Base-by-base conservation (phyloP, 306 rosid genomes). In the Cicer pinnatifidum region DNA sequence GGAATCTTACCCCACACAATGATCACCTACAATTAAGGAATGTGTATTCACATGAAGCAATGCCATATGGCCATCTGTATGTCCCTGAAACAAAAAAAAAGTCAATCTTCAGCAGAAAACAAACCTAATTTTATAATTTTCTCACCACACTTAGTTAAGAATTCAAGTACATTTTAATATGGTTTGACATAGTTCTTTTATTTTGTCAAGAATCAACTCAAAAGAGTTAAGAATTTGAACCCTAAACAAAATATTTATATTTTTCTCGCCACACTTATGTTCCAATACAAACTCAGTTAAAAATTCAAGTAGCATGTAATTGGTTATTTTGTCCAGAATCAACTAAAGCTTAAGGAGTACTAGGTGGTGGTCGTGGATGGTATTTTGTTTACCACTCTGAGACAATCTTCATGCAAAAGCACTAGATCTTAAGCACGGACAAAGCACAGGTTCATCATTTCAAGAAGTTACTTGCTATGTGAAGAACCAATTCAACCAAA, bases 31-130 rank as follows among this genome's bases (percentile, higher is more conserved):
- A 78, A 92, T 83, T 81, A 92, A 72, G 71, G 96, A 87, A 77
- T 89, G 68, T 47, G 95, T 86, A 37, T 83, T 77, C 70, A 76
- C 80, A 60, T 92, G 97, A 83, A 88, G 95, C 79, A 92, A 78
- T 6, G 78, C 95, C 92, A 90, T 80, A 82, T 92, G 98, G 60
- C 96, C 98, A 90, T 92, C 98, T 51, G 98, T 92, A 82, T 92
- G 98, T 74, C 97, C 97, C 98, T 92, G 82, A 54, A 83, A 69
- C 33, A 6, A 64, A 75, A 71, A 23, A 67, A 13, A 69, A 23
- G 1, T 76, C 37, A 60, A 72, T 17, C 62, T 78, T 78, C 67
- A 64, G 67, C 40, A 66, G 74, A 81, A 59, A 59, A 75, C 11
- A 40, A 72, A 71, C 19, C 67, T 56, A 71, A 60, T 47, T 58